Evolutionary conservation across 495 filamentous ascomycete species (phyloP).

Genomic region (Tuber microsphaerosporum): DNA sequence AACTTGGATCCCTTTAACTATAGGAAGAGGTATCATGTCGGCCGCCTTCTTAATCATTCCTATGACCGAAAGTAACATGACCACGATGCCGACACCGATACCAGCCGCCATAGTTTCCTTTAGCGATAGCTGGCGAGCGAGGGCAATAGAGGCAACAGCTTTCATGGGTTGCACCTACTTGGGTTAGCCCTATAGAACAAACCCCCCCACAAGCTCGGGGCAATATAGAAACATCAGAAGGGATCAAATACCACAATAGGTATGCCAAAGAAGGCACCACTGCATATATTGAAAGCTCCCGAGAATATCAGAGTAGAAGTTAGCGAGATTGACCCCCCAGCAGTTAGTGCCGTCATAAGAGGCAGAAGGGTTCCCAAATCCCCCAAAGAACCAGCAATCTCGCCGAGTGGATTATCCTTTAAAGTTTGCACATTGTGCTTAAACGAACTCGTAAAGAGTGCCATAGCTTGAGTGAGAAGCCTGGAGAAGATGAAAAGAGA

Average conservation of each 20-base stretch:
- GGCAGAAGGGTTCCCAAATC: constrained; percentile 89
- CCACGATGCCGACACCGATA: constrained; percentile 61
- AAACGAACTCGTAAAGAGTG: not conserved
- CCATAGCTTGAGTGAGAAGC: not conserved
- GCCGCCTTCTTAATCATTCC: constrained; percentile 65
- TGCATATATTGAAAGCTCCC: constrained; percentile 75
- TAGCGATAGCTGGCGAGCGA: constrained; percentile 57
- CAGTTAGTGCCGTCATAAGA: constrained; percentile 72
- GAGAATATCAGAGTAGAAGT: constrained; percentile 80
- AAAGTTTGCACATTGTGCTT: constrained; percentile 50
- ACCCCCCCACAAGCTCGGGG: constrained; percentile 5
- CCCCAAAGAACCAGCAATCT: constrained; percentile 83
- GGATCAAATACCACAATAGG: constrained; percentile 59
- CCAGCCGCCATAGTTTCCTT: constrained; percentile 71
- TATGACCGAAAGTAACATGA: constrained; percentile 69
- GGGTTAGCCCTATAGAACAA: constrained; percentile 7
- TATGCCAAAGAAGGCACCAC: constrained; percentile 74
- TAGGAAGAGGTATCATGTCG: constrained; percentile 66
- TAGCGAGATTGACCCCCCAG: constrained; percentile 68
- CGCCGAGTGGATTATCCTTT: constrained; percentile 56
- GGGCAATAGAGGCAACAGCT: constrained; percentile 81
- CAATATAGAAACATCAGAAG: constrained; percentile 5
- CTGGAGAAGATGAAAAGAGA: not conserved
- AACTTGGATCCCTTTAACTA: constrained; percentile 90
- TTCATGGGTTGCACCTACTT: constrained; percentile 45